These are phyloP conservation scores for Ophiostoma populinum DNA, from an alignment of 2,329 filamentous ascomycete genomes.

Conservation along the genomic window DNA sequence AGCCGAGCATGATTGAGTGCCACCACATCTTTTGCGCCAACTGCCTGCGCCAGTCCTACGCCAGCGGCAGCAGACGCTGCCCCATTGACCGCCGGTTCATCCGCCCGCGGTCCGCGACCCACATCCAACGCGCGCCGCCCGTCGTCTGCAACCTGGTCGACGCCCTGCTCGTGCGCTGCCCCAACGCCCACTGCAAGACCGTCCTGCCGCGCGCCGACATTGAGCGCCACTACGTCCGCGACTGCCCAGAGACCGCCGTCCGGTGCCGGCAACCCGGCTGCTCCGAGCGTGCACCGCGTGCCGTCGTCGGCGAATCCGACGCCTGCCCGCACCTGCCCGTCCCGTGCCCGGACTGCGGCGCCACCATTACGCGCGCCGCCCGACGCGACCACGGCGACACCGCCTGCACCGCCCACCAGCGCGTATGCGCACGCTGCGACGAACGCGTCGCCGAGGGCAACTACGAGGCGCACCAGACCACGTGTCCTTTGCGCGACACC, in stretches of 20 bases:
- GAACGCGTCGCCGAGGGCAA: slow-evolving; percentile 25
- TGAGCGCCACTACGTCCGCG: slow-evolving; percentile 35
- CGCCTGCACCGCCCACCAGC: slow-evolving; percentile 28
- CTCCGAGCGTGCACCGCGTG: slow-evolving; percentile 31
- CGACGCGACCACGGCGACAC: slow-evolving; percentile 25
- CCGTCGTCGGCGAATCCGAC: slow-evolving; percentile 25
- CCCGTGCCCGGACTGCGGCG: slow-evolving; percentile 36
- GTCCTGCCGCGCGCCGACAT: slow-evolving; percentile 35
- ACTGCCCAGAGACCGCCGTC: slow-evolving; percentile 38
- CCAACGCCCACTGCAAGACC: slow-evolving; percentile 35
- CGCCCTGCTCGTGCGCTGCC: slow-evolving; percentile 39
- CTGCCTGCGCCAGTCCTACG: slow-evolving; percentile 31
- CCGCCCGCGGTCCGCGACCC: too few species aligned
- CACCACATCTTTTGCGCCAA: slow-evolving; percentile 48
- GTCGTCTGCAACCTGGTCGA: slow-evolving; percentile 45
- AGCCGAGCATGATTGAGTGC: slow-evolving; percentile 42
- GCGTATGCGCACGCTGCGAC: slow-evolving; percentile 32
- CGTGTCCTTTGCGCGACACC: slow-evolving; percentile 25
- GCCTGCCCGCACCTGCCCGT: slow-evolving; percentile 37
- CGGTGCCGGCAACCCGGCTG: slow-evolving; percentile 38
- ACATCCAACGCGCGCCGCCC: too few species aligned
- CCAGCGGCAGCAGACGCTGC: slow-evolving; percentile 28
- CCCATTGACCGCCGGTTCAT: slow-evolving; percentile 46
- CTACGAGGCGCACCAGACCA: slow-evolving; percentile 29
- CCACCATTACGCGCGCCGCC: slow-evolving; percentile 29